Evolutionary conservation across 2,329 filamentous ascomycete genomes (phyloP).

Genomic region (Chrysosporium queenslandicum): DNA sequence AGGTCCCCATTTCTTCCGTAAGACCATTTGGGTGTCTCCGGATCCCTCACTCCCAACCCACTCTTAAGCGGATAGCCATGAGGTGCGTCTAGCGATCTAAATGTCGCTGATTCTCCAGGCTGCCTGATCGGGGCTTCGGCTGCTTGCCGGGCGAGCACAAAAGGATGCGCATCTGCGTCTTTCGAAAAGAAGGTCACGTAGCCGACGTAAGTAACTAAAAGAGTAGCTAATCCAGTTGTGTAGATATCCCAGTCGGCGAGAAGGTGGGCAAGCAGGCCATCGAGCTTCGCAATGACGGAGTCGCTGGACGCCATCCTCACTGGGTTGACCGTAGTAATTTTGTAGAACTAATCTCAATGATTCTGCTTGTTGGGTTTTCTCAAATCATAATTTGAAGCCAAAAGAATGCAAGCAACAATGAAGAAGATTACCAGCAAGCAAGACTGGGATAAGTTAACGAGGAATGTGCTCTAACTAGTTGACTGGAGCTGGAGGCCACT

Average conservation of each 20-base stretch:
- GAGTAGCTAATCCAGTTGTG: conserved; percentile 60
- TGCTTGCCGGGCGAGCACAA: conserved; percentile 78
- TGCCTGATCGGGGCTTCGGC: conserved; percentile 68
- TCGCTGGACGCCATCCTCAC: conserved; percentile 37
- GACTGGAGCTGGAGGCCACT: no score
- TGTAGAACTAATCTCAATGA: background rate
- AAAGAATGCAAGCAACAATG: background rate
- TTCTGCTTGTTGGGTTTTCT: background rate
- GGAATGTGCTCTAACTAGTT: no score
- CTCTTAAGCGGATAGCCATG: conserved; percentile 71
- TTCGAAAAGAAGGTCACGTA: conserved; percentile 60
- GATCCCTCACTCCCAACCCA: conserved; percentile 72
- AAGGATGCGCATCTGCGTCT: conserved; percentile 85
- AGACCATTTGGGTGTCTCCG: conserved; percentile 71
- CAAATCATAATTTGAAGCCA: background rate
- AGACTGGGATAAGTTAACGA: no score
- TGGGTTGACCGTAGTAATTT: background rate
- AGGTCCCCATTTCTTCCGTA: conserved; percentile 78
- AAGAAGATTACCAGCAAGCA: background rate
- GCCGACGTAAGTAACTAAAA: conserved; percentile 56
- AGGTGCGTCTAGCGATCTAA: conserved; percentile 72
- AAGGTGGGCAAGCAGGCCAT: conserved; percentile 58
- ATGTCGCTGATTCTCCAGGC: conserved; percentile 73
- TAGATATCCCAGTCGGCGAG: conserved; percentile 73
- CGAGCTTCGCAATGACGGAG: conserved; percentile 55